Evolutionary conservation across 441 rosid genomes (phyloP), one percentile per base, ranked within the genome.

Genomic region (Eruca vesicaria): DNA sequence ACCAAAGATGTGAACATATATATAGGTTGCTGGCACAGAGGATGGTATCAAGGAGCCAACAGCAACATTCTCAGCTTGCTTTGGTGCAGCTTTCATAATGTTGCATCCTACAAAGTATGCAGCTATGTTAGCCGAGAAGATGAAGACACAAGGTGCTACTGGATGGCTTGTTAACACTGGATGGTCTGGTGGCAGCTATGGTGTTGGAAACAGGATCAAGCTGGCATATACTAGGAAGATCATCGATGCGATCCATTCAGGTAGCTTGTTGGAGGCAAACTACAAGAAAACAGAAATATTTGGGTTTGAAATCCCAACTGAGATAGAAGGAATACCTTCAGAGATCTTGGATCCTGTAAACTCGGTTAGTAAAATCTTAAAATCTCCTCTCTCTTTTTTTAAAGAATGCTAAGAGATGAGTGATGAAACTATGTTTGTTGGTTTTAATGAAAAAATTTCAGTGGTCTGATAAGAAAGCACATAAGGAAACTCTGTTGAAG

Each of bases 81-180:
- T 94, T 18, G 99, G 99, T 33, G 97, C 98, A 26, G 98, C 99
- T 20, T 94, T 94, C 73, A 94, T 94, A 62, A 94, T 94, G 99
- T 21, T 94, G 86, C 99, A 90, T 71, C 99, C 99, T 1, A 94
- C 99, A 19, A 94, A 89, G 77, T 92, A 94, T 69, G 99, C 98
- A 5, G 98, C 98, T 52, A 90, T 92, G 99, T 82, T 92, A 64
- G 94, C 97, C 6, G 97, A 94, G 83, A 94, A 94, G 82, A 94
- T 94, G 98, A 85, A 85, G 88, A 83, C 87, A 77, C 97, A 90
- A 63, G 99, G 99, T 9, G 91, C 98, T 12, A 92, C 99, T 0
- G 98, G 89, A 10, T 92, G 99, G 98, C 98, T 94, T 0, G 92
- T 94, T 58, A 94, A 94, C 87, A 94, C 99, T 2, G 99, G 98